Percentiles rank a stretch among this genome's conserved stretches.
Evolutionary conservation across 2,329 filamentous ascomycete species (phyloP).

Genomic region (Penicillium sp.): DNA sequence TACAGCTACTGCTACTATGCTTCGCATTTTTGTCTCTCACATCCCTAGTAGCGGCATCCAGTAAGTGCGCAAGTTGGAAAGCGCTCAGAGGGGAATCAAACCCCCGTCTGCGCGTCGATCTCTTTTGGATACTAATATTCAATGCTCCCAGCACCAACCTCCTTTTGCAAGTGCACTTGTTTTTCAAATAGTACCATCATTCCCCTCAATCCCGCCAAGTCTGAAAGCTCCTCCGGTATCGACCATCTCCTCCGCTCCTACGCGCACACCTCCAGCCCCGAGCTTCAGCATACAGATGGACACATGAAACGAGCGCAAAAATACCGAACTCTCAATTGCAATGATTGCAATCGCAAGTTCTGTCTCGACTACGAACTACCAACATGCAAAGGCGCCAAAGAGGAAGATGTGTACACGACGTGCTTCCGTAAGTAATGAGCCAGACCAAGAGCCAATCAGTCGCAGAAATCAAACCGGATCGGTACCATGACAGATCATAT

Average conservation of each 20-base stretch:
- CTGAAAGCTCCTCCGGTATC: conserved; percentile 20
- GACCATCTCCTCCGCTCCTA: conserved; percentile 24
- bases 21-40: conserved; percentile 27
- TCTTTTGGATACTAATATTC: not conserved
- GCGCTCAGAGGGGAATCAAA: not conserved
- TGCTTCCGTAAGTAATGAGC: conserved; percentile 57
- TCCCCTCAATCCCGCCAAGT: conserved; percentile 52
- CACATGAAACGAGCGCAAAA: conserved; percentile 31
- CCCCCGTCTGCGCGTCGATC: not conserved
- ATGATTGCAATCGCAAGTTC: conserved; percentile 67
- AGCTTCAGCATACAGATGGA: conserved; percentile 10
- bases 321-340: conserved; percentile 54
- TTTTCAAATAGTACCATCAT: conserved; percentile 68
- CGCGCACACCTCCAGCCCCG: conserved; percentile 18
- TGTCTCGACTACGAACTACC: conserved; percentile 63
- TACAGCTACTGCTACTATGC: conserved; percentile 27
- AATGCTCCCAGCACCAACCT: conserved; percentile 47
- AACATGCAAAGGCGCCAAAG: conserved; percentile 60
- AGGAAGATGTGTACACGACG: conserved; percentile 64
- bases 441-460: not conserved
- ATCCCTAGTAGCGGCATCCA: conserved; percentile 35
- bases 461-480: not conserved
- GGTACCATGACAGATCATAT: not conserved
- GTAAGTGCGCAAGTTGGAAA: conserved; percentile 27
- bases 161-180: conserved; percentile 72